Base-by-base conservation (phyloP, 805 yeast species). In the Schwanniomyces pseudopolymorphus region DNA sequence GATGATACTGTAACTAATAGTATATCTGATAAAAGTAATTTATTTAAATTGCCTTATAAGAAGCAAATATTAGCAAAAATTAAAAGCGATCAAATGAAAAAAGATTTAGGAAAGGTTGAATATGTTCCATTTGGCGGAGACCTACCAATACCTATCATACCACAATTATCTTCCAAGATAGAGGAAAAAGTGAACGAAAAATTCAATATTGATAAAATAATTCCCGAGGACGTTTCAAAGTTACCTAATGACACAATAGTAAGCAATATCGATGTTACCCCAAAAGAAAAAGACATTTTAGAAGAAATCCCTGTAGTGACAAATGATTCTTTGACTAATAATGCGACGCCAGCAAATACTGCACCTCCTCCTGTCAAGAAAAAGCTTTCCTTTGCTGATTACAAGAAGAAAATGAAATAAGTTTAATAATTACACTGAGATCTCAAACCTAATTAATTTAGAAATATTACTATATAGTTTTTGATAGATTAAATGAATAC, bases 341-440 rank as follows among this genome's bases (percentile, higher is more conserved):
- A 51, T 22, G 59, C 58, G 10, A 14, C 28, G 8, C 25, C 25
- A 16, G 27, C 9, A n/a, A 20, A 24, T n/a, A n/a, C 35, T 21
- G 22, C 14, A 6, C 36, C 58, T 20, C 66, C 60, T 37, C 78
- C 75, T 11, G 49, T 48, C 13, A 59, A 54, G 8, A 62, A 61
- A 69, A 85, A 85, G 63, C 70, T 85, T 54, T 83, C 88, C 40
- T 80, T 85, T 60, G 90, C 90, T 1, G 92, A 85, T 56, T 85
- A 85, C 61, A 83, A 82, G 63, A 84, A 79, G 71, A 79, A 79
- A 57, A 69, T 67, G 74, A 68, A 67, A 50, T 69, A 55, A 40
- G 14, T 2, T 4, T 8, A 27, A 5, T 22, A 6, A 22, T 22
- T 22, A 22, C 25, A 22, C 8, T 22, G 8, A 22, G 8, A 8